These are phyloP conservation scores for Candida peoriensis DNA, from an alignment of 805 yeast genomes.

Conservation along the genomic window DNA sequence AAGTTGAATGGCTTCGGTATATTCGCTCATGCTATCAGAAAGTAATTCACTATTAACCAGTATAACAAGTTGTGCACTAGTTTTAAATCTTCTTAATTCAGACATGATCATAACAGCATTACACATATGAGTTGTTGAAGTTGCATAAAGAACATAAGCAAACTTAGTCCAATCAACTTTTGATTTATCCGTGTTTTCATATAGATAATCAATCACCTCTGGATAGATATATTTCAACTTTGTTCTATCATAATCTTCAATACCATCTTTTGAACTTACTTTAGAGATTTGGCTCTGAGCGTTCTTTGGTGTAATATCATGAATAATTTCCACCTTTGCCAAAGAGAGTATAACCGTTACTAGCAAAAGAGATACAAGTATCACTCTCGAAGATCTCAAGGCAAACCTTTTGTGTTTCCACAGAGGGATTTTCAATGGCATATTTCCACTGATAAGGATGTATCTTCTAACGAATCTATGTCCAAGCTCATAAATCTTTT, in stretches of 20 bases:
- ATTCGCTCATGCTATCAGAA: slow-evolving; percentile 10
- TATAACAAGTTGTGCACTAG: slow-evolving; percentile 43
- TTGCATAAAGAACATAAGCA: slow-evolving; percentile 61
- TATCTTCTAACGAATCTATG: too few species aligned
- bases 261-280: too few species aligned
- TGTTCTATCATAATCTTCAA: slow-evolving; percentile 20
- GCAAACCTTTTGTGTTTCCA: too few species aligned
- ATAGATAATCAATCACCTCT: slow-evolving; percentile 18
- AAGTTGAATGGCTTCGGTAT: slow-evolving; percentile 2
- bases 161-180: slow-evolving; percentile 35
- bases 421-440: too few species aligned
- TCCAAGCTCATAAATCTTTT: too few species aligned
- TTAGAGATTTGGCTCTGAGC: too few species aligned
- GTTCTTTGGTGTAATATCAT: too few species aligned
- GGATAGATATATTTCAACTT: slow-evolving; percentile 21
- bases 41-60: slow-evolving; percentile 30
- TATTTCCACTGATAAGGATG: too few species aligned
- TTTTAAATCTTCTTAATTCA: slow-evolving; percentile 31
- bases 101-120: slow-evolving; percentile 45
- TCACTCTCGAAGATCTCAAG: too few species aligned
- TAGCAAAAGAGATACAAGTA: too few species aligned
- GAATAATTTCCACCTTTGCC: too few species aligned
- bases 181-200: slow-evolving; percentile 13
- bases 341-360: too few species aligned
- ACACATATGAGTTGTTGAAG: slow-evolving; percentile 44